These are phyloP conservation scores for Balakata baccata DNA, from an alignment of 345 rosid species.

Conservation along the genomic window DNA sequence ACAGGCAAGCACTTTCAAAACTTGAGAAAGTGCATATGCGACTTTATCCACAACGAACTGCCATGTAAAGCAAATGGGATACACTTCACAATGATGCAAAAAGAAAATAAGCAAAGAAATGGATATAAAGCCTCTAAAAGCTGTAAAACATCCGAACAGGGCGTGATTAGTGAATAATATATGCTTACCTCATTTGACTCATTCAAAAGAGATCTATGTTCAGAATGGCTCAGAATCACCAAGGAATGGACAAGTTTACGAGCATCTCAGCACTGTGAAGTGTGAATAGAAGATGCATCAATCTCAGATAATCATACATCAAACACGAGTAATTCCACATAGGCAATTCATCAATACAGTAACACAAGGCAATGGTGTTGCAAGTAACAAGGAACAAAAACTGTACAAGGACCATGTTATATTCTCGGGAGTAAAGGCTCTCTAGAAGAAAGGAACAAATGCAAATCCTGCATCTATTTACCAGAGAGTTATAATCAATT, in stretches of 20 bases:
- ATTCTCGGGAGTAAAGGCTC: background rate
- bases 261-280: slow-evolving; percentile 65
- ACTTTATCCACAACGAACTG: slow-evolving; percentile 73
- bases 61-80: slow-evolving; percentile 16
- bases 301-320: background rate
- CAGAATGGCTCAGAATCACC: slow-evolving; percentile 74
- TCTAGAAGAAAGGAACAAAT: background rate
- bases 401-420: background rate
- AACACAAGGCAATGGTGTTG: background rate
- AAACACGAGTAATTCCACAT: background rate
- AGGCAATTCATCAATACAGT: background rate
- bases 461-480: background rate
- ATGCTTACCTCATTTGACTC: slow-evolving; percentile 52
- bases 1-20: slow-evolving; percentile 71
- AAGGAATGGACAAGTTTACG: slow-evolving; percentile 51
- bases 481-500: background rate
- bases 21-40: slow-evolving; percentile 56
- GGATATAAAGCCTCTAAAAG: background rate
- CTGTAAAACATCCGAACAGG: background rate
- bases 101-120: background rate
- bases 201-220: slow-evolving; percentile 50
- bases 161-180: background rate
- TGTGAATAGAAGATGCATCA: slow-evolving; percentile 8
- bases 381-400: background rate
- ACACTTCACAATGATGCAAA: background rate